Evolutionary conservation across 1,284 basidiomycete genomes (phyloP), one percentile per base, ranked within the genome.

Genomic region (Austropuccinia psidii): DNA sequence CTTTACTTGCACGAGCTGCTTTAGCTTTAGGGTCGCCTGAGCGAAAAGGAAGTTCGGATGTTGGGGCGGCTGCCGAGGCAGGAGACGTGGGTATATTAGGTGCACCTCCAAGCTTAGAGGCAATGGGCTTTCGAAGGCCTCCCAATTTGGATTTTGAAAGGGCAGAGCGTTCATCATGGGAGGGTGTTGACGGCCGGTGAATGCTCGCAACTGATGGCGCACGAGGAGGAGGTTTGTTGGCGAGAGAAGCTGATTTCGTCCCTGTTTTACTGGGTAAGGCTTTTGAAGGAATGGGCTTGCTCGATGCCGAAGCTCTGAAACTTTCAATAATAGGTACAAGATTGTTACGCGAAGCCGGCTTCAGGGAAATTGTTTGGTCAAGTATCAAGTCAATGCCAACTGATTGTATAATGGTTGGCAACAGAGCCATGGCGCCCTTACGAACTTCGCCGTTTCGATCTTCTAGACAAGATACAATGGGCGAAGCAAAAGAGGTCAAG

Each of bases 371-470:
- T 2, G 93, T 90, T 81, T 93, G 89, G 58, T 91, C 89, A 83
- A 96, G 84, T 58, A 98, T 89, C 77, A 86, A 87, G 77, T 94
- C 91, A 80, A 87, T 92, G 0, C 96, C 93, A 27, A 87, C 87
- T 60, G 83, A 87, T 9, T 85, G 82, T 61, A 98, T 88, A 65
- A 99, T 83, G 60, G 84, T 83, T 0, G 93, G 93, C 24, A 99
- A 82, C 24, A 95, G 81, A 1, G 88, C 87, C 76, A 91, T 89
- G 0, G 94, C 92, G 11, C 87, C 88, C 81, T 98, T 98, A 75
- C 96, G 87, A 6, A 98, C 91, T 77, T 98, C 95, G 6, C 86
- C 86, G 77, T 85, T 95, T 52, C 93, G 88, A 81, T 98, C 96
- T 79, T 99, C 96, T 24, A 98, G 85, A 76, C 88, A 93, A 8